Conservation (phyloP, 345 rosid species). For the Citrus unshiu region DNA sequence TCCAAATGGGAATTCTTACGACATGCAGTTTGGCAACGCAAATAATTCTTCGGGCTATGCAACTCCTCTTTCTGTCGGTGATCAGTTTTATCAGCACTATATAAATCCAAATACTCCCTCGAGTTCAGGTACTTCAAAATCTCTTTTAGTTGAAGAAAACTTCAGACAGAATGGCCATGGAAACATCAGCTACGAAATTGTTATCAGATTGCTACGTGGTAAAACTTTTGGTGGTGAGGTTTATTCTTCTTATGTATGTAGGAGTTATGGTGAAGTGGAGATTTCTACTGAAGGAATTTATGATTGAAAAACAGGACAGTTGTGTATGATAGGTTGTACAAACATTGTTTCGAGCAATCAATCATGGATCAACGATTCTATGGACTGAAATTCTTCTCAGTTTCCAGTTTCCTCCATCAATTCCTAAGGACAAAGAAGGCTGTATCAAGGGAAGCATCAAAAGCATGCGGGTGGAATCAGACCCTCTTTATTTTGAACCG, state of each 20-base stretch:
- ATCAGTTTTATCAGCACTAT: slow-evolving; percentile 15
- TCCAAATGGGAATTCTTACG: slow-evolving; percentile 30
- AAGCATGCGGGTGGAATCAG: slow-evolving; percentile 31
- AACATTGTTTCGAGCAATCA: not conserved
- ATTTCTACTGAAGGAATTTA: slow-evolving; percentile 52
- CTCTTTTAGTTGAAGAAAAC: not conserved
- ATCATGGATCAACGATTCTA: not conserved
- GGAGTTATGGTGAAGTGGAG: not conserved
- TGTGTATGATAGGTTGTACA: slow-evolving; percentile 56
- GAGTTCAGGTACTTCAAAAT: not conserved
- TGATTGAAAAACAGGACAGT: slow-evolving; percentile 27
- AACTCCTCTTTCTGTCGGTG: slow-evolving; percentile 35
- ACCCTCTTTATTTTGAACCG: slow-evolving; percentile 32
- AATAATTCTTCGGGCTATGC: slow-evolving; percentile 27
- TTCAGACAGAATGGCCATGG: not conserved
- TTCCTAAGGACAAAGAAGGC: slow-evolving; percentile 19
- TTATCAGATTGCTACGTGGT: slow-evolving; percentile 3
- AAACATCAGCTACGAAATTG: slow-evolving; percentile 38
- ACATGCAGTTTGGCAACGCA: slow-evolving; percentile 26
- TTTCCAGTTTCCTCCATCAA: slow-evolving; percentile 38
- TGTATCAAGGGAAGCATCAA: slow-evolving; percentile 37
- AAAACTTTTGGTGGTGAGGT: not conserved
- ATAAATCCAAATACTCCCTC: not conserved
- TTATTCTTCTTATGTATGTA: not conserved
- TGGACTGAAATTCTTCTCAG: slow-evolving; percentile 37